Conservation (phyloP, 2,329 filamentous ascomycete genomes). For the Nothophaeocryptopus gaeumannii region DNA sequence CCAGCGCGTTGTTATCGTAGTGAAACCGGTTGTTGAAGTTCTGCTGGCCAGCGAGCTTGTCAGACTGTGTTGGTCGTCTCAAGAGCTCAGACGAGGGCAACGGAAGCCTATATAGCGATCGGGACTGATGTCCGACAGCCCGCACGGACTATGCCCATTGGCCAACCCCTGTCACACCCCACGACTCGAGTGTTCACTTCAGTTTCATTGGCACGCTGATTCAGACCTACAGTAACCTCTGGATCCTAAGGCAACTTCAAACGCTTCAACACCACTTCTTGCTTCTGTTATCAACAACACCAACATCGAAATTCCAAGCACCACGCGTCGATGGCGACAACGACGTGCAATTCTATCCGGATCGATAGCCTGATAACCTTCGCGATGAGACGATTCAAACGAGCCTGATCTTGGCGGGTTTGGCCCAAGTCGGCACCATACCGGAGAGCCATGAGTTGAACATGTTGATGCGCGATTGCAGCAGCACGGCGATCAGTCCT, state of each 20-base stretch:
- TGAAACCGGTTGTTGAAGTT: no score
- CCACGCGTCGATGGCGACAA: neutral
- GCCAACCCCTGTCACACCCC: neutral
- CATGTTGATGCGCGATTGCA: neutral
- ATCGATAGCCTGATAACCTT: neutral
- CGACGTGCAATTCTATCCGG: neutral
- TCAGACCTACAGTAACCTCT: neutral
- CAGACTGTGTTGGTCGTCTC: no score
- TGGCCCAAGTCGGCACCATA: neutral
- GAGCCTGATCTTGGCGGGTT: conserved; percentile 4
- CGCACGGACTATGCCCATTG: neutral
- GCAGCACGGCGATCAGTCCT: neutral
- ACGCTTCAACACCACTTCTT: neutral
- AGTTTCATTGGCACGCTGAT: neutral
- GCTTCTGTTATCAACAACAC: neutral
- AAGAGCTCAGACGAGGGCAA: no score
- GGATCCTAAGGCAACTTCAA: neutral
- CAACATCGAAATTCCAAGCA: neutral
- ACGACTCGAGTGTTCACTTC: neutral
- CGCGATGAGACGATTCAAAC: neutral
- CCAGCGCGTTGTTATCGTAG: no score
- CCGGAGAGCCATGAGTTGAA: neutral
- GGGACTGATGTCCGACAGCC: neutral
- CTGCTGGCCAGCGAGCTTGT: no score
- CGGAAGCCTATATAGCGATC: neutral